Base-by-base conservation (phyloP, 768 basidiomycete genomes). In the Termitomyces sp. region DNA sequence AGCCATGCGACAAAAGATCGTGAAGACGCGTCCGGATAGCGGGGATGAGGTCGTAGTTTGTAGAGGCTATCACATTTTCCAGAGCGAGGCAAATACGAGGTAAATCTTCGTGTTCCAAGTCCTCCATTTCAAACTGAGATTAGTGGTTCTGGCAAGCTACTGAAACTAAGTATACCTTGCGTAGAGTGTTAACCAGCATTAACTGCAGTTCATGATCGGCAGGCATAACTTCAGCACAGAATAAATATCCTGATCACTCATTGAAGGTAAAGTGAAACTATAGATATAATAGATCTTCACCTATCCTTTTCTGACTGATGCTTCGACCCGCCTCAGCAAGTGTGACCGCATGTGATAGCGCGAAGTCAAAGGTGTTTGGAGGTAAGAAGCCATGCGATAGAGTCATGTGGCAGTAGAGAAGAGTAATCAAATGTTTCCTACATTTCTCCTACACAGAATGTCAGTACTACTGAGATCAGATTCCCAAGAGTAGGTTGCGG, bases 121-220 rank as follows among this genome's bases (percentile, higher is more conserved):
- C 92, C 91, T 93, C 53, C 45, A 62, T 9, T 32, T 47, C 3
- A 16, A 20, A 52, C 52, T 58, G 60, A 44, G 35, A 47, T 48
- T 36, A 11, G n/a, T 41, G 51, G 43, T 3, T 43, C n/a, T 32
- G 32, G 47, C 2, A 36, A 32, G 6, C 30, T 16, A 22, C 24
- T 43, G 24, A 43, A 41, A 41, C 11, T 20, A 18, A 14, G 36
- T 30, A 7, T 63, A 85, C 92, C 79, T 94, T 94, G 60, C 90
- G 84, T 35, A 92, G 67, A 5, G 92, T 92, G 63, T 94, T 94
- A 57, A 94, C 85, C 22, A 93, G 78, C 87, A 94, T 92, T 24
- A 94, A 74, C 52, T 84, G 80, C 33, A 92, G 74, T 59, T 92
- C 90, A 65, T 92, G 84, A 38, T 78, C 69, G 8, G 73, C 64